Evolutionary conservation across 129 eudicot species (phyloP), one percentile per base, ranked within the genome.

Genomic region (Artemisia annua): DNA sequence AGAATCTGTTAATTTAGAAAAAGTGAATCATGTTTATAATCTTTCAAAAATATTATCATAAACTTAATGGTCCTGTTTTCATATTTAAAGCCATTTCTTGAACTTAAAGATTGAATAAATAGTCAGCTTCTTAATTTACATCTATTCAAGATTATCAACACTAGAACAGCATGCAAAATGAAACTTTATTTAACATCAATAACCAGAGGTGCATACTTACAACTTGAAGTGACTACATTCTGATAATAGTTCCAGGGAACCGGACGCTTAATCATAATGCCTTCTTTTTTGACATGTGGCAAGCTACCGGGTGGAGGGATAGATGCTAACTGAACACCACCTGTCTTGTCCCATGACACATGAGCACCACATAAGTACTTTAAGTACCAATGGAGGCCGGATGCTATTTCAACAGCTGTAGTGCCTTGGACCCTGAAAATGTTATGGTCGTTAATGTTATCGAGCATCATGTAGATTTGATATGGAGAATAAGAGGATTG

Each of bases 221-320:
- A 93, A 79, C 98, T 89, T 18, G 98, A 93, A 0, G 98, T 93
- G 52, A 93, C 98, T 64, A 89, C 98, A 82, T 93, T 93, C 59
- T 93, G 98, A 70, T 93, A 93, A 74, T 89, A 93, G 72, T 93
- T 93, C 98, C 96, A 93, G 10, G 96, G 95, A 71, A 93, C 90
- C 30, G 96, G 88, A 67, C 98, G 98, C 32, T 79, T 86, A 63
- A 87, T 81, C 35, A 80, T 74, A 63, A 93, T 84, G 65, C 95
- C 98, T 24, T 81, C 86, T n/a, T 79, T 73, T 64, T 66, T 53
- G 19, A 93, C 96, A 72, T n/a, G 85, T 69, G 98, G 98, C 49
- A 93, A 85, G 48, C 67, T 74, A 56, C 95, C 95, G 6, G 92
- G 86, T 74, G 85, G 69, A 32, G 98, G 98, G 78, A 93, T 68